phyloP scores from a whole-genome alignment of 1,284 basidiomycete species.

The Boletellus sp. region DNA sequence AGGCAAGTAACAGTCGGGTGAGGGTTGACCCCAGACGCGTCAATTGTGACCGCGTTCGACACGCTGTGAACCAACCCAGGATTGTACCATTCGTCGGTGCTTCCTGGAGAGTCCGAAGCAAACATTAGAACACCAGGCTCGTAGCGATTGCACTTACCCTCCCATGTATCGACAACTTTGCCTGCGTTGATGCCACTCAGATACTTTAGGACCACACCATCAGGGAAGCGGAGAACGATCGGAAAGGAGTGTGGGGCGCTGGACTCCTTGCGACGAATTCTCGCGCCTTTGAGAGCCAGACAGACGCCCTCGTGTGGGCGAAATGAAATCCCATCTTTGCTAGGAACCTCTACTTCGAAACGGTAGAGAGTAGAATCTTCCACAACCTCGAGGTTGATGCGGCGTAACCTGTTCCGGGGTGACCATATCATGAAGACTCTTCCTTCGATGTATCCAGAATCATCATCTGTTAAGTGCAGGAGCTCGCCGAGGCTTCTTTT shows the following conservation, averaged over 20 bases:
- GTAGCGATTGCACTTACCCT: constrained; percentile 29
- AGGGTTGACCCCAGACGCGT: constrained; percentile 3
- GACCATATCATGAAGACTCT: constrained; percentile 44
- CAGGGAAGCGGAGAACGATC: constrained; percentile 36
- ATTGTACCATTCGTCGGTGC: constrained; percentile 29
- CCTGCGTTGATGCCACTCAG: constrained; percentile 24
- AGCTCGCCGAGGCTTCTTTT: constrained; percentile 26
- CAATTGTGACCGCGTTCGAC: constrained; percentile 7
- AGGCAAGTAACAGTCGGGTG: background rate
- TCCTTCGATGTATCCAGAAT: constrained; percentile 38
- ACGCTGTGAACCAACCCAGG: constrained; percentile 15
- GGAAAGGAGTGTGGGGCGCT: constrained; percentile 33
- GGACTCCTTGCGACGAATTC: constrained; percentile 23
- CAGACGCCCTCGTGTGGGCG: constrained; percentile 37
- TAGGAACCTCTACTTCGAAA: constrained; percentile 39
- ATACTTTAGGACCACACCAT: constrained; percentile 40
- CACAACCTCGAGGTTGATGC: constrained; percentile 26
- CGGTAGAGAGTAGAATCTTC: constrained; percentile 20
- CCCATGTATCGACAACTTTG: constrained; percentile 40
- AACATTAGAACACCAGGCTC: background rate
- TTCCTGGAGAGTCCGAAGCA: constrained; percentile 7
- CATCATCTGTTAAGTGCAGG: constrained; percentile 13
- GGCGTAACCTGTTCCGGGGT: constrained; percentile 23
- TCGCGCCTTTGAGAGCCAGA: constrained; percentile 43
- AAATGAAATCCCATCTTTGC: constrained; percentile 31